phyloP scores from a whole-genome alignment of 2,329 filamentous ascomycete species.

The Allantophomopsis lycopodina region DNA sequence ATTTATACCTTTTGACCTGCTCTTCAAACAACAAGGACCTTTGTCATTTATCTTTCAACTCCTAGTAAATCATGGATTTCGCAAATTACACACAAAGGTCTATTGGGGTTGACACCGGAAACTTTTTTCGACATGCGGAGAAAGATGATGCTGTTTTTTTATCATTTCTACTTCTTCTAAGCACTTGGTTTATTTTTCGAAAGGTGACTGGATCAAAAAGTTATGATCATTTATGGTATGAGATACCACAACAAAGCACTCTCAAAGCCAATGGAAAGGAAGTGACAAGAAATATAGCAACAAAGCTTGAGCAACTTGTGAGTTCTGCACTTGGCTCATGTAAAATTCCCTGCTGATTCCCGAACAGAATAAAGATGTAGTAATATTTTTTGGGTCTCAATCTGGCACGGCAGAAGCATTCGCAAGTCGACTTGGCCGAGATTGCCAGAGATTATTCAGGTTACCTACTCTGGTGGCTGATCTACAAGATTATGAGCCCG shows the following conservation, averaged over 20 bases:
- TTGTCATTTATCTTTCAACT: no score
- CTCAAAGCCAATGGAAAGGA: slow-evolving; percentile 10
- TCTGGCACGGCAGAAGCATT: slow-evolving; percentile 3
- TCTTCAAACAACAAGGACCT: no score
- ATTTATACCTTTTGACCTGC: no score
- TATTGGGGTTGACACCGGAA: background rate
- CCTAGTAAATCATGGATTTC: no score
- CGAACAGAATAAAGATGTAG: slow-evolving; percentile 1
- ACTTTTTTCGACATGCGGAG: background rate
- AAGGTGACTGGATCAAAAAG: slow-evolving; percentile 31
- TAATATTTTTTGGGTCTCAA: slow-evolving; percentile 5
- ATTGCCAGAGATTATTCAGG: slow-evolving; percentile 1
- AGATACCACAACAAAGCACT: slow-evolving; percentile 26
- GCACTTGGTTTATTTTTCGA: slow-evolving; percentile 23
- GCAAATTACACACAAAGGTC: no score
- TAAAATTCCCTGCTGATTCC: background rate
- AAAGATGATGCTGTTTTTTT: slow-evolving; percentile 9
- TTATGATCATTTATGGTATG: slow-evolving; percentile 32
- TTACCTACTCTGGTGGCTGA: slow-evolving; percentile 1
- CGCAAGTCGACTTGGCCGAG: slow-evolving; percentile 1
- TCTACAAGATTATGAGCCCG: slow-evolving; percentile 4
- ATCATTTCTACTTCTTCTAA: slow-evolving; percentile 13
- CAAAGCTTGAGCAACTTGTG: slow-evolving; percentile 13
- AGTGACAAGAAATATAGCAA: slow-evolving; percentile 29
- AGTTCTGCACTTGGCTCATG: background rate